Base-by-base conservation (phyloP, 805 yeast species). In the Maudiozyma serrabonitensis region DNA sequence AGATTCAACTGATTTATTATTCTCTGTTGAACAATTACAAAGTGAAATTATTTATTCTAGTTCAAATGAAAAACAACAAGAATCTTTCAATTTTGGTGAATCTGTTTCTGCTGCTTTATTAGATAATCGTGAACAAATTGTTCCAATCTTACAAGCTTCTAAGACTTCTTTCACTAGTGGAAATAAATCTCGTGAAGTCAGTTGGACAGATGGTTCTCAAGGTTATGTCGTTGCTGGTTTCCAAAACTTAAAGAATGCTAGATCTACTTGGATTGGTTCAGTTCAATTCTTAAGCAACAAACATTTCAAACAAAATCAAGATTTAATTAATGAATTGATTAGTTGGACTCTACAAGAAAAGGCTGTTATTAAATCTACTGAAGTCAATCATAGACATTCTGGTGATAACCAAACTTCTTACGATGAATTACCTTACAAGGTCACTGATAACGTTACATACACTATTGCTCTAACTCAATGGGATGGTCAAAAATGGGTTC, bases 121-220 rank as follows among this genome's bases (percentile, higher is more conserved):
- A 41, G 76, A 81, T 46, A 86, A 87, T 65, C 81, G 79, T 61
- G 82, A 81, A 57, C 74, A 75, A 52, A 62, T 89, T 50, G 69
- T 87, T 45, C 96, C 97, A 13, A 65, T 90, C 41, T 61, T 86
- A 41, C 72, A 71, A 52, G 86, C 89, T 3, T 74, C 89, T 26
- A 70, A 74, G 46, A 80, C 90, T 2, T 78, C 91, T 3, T 77
- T 77, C 61, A 75, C 87, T 56, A 67, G 71, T n/a, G 66, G 74
- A 40, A 73, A 73, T 26, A 56, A 80, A 5, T 84, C 43, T 2
- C 91, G 90, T 76, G 75, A 71, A 28, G 15, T 7, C n/a, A 56
- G 81, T 3, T 90, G 96, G 95, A 80, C 86, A 13, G 71, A 81
- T 35, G 96, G 96, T 31, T 72, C 80, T 41, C 95, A 90, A 69